These are phyloP conservation scores for Neurospora sp. DNA, from an alignment of 495 filamentous ascomycete genomes.

Conservation along the genomic window DNA sequence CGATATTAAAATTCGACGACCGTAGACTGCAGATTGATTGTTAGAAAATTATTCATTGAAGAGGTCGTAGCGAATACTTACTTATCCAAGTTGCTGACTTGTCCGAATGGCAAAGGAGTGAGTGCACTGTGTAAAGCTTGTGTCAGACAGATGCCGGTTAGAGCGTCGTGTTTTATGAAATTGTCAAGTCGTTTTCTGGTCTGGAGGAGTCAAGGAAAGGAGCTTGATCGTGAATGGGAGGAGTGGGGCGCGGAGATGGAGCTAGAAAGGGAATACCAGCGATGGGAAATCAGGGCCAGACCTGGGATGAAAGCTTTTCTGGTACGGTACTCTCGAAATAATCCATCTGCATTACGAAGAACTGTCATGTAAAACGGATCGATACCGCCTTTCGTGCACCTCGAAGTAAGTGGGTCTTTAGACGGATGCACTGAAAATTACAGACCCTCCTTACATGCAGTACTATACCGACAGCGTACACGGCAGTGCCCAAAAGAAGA, in stretches of 20 bases:
- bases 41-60: not conserved
- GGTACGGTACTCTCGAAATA: not conserved
- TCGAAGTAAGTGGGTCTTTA: no score
- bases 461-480: not conserved
- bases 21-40: not conserved
- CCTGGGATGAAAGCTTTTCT: not conserved
- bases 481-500: not conserved
- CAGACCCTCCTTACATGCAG: not conserved
- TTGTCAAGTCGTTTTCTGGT: not conserved
- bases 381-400: not conserved
- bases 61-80: not conserved
- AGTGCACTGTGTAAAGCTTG: not conserved
- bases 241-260: not conserved
- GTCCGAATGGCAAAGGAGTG: not conserved
- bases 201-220: not conserved
- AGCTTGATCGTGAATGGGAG: not conserved
- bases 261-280: not conserved
- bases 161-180: not conserved
- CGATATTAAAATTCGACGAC: not conserved
- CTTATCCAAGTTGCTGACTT: not conserved
- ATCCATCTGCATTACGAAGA: not conserved
- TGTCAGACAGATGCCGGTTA: not conserved
- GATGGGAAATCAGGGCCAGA: no score
- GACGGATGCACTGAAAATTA: not conserved
- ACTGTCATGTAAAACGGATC: not conserved